Evolutionary conservation across 805 yeast genomes (phyloP), one percentile per base, ranked within the genome.

Genomic region (Wickerhamiella cacticola): DNA sequence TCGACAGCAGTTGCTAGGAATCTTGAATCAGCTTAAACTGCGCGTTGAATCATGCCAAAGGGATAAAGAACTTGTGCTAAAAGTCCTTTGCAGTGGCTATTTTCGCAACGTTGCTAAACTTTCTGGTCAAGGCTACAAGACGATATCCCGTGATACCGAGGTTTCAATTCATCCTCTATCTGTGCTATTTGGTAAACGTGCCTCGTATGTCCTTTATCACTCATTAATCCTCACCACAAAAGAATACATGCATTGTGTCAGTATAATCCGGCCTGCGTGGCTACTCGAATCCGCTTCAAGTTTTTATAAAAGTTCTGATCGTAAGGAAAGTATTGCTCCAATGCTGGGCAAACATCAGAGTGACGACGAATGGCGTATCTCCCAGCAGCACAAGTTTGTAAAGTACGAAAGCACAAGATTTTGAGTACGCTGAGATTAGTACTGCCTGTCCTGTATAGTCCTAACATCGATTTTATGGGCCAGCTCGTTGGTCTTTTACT

Each of bases 121-220:
- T 52, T 79, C 79, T 34, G 80, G 83, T 52, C 36, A 31, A n/a
- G 68, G 66, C 2, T 69, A 64, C 55, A 57, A 59, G 45, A 68
- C 72, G 2, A 53, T 69, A 21, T 55, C 56, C 6, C 69, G 64
- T 39, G 48, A 53, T n/a, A 59, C 71, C 1, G 62, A 66, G 4
- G 89, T 86, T 1, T 72, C 68, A 57, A 70, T 89, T 26, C 98
- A 89, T 57, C 98, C 98, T 0, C 80, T 95, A 0, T 82, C 95
- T 0, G 75, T 79, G 0, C 59, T 89, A 25, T 77, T 74, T 56
- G 79, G 76, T 50, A 94, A 92, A 18, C 88, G 87, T 0, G 80
- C 88, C 2, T 80, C 76, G 53, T 68, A 76, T 47, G 68, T 92
- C 5, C 67, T 89, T 13, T 92, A 85, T 61, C 86, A 87, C 57